Percentiles rank a stretch among this genome's conserved stretches.
phyloP scores from a whole-genome alignment of 192 early-diverging fungal genomes.

The Rhizoclosmatium globosum region DNA sequence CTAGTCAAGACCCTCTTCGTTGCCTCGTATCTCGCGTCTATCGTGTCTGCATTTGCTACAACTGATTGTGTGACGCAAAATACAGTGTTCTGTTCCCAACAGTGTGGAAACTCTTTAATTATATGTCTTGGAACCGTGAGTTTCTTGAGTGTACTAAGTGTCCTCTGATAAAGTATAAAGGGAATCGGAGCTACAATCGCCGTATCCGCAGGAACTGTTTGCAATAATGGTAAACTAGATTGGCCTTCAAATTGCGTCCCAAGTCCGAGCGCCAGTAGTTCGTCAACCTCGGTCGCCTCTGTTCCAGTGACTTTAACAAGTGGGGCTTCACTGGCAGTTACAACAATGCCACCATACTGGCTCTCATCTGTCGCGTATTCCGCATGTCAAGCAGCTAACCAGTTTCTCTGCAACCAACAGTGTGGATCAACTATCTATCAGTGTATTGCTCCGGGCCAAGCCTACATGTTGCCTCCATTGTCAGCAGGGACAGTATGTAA shows the following conservation, averaged over 20 bases:
- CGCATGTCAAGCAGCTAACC: not conserved
- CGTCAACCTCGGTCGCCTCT: not conserved
- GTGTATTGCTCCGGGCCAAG: not conserved
- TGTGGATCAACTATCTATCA: not conserved
- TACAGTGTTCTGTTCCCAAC: not conserved
- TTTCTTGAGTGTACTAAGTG: not conserved
- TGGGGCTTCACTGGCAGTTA: not conserved
- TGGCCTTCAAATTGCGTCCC: not conserved
- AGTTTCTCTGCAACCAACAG: not conserved
- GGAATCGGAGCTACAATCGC: not conserved
- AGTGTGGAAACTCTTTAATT: not conserved
- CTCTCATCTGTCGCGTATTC: not conserved
- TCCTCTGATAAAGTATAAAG: not conserved
- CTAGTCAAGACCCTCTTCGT: too few relatives aligned
- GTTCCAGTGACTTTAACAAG: not conserved
- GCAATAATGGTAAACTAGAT: too few relatives aligned
- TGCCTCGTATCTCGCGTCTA: too few relatives aligned
- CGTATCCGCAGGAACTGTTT: too few relatives aligned
- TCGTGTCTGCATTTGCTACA: too few relatives aligned
- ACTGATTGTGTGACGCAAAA: too few relatives aligned
- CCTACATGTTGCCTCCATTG: not conserved
- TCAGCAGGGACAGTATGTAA: not conserved
- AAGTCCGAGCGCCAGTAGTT: not conserved
- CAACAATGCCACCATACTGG: not conserved
- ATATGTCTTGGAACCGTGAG: not conserved